Evolutionary conservation across 768 basidiomycete species (phyloP).

Genomic region (Hortiboletus campestris): DNA sequence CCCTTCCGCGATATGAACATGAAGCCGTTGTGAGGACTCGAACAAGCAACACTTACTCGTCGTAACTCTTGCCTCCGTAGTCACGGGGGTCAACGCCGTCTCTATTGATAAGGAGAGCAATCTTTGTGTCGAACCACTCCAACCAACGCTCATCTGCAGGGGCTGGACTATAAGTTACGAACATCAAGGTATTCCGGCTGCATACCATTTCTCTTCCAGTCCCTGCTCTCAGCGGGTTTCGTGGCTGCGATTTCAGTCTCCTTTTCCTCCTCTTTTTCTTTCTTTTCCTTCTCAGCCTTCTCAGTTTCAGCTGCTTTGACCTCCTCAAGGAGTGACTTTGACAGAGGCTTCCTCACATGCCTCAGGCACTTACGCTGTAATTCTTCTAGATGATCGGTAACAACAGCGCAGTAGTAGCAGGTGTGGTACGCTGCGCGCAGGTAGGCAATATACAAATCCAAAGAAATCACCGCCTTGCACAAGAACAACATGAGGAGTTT

Average conservation of each 20-base stretch:
- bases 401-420: constrained; percentile 97
- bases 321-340: constrained; percentile 61
- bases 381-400: constrained; percentile 92
- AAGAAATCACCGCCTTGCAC: constrained; percentile 66
- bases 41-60: constrained; percentile 63
- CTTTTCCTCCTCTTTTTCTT: constrained; percentile 43
- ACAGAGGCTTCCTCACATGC: constrained; percentile 80
- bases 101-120: constrained; percentile 76
- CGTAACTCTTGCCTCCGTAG: constrained; percentile 86
- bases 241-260: constrained; percentile 32
- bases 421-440: constrained; percentile 89
- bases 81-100: constrained; percentile 81
- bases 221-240: constrained; percentile 43
- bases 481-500: constrained; percentile 21
- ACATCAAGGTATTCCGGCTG: neutral
- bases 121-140: constrained; percentile 84
- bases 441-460: constrained; percentile 93
- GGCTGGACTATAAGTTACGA: constrained; percentile 9
- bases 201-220: constrained; percentile 70
- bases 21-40: constrained; percentile 6
- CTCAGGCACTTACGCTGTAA: constrained; percentile 91
- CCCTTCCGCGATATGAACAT: constrained; percentile 46
- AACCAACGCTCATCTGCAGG: constrained; percentile 80
- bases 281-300: constrained; percentile 45
- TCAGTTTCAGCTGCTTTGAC: constrained; percentile 52